phyloP scores from a whole-genome alignment of 176 grass and related monocot species.

The Tuctoria greenei region DNA sequence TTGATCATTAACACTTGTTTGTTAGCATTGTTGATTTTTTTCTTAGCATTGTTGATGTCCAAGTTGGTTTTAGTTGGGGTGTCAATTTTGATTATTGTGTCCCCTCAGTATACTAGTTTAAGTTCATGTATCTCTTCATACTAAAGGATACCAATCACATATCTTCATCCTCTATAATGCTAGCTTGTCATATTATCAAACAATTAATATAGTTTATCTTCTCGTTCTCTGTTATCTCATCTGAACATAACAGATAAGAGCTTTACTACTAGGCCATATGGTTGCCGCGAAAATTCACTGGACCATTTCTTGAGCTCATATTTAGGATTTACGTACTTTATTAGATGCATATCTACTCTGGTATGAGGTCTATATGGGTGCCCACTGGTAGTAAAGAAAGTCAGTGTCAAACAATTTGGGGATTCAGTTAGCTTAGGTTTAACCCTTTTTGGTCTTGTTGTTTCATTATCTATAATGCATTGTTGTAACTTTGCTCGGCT shows the following conservation, averaged over 20 bases:
- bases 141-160: background rate
- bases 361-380: no score
- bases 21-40: no score
- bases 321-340: background rate
- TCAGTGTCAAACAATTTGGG: background rate
- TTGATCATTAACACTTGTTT: background rate
- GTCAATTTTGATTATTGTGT: background rate
- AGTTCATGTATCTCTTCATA: background rate
- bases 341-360: conserved; percentile 4
- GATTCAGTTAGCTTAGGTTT: background rate
- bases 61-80: background rate
- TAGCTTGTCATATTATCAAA: background rate
- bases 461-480: background rate
- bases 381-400: conserved; percentile 7
- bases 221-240: background rate
- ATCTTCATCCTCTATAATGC: background rate
- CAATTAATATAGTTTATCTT: background rate
- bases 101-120: background rate
- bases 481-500: background rate
- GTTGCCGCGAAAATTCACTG: background rate
- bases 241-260: no score
- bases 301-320: background rate
- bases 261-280: background rate
- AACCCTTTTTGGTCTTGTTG: background rate
- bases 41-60: background rate